A percentile compares a stretch with the other conserved stretches of the same genome.
phyloP scores from a whole-genome alignment of 139 green algal species.

The Raphidocelis subcapitata region DNA sequence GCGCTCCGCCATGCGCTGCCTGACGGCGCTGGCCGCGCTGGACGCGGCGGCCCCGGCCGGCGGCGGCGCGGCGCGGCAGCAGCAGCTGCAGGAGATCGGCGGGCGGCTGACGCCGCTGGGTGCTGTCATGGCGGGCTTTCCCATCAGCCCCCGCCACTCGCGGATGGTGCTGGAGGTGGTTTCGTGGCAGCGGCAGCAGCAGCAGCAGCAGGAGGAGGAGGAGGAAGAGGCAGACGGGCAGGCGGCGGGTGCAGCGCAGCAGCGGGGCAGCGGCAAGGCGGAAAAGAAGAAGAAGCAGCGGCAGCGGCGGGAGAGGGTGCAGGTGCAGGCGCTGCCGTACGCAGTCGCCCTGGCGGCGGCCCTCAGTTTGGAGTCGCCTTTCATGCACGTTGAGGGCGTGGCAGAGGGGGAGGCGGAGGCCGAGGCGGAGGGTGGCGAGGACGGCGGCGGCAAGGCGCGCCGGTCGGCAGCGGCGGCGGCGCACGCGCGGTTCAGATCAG shows the following conservation, averaged over 20 bases:
- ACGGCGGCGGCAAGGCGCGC: neutral
- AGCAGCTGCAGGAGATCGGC: neutral
- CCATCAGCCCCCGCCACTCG: constrained; percentile 85
- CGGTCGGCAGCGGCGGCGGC: constrained; percentile 35
- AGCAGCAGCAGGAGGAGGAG: constrained; percentile 14
- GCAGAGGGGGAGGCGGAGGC: constrained; percentile 1
- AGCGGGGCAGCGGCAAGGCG: neutral
- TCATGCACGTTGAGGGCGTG: constrained; percentile 68
- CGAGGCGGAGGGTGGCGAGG: constrained; percentile 26
- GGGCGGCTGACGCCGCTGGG: constrained; percentile 74
- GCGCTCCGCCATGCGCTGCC: constrained; percentile 53
- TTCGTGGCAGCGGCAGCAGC: constrained; percentile 27
- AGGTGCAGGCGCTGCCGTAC: constrained; percentile 54
- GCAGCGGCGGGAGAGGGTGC: constrained; percentile 3
- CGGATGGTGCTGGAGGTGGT: constrained; percentile 87
- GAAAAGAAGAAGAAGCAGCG: too few relatives aligned
- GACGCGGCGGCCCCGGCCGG: constrained; percentile 3
- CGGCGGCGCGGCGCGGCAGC: neutral
- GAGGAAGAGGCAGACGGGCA: constrained; percentile 6
- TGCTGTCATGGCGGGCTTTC: constrained; percentile 79
- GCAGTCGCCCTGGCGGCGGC: constrained; percentile 83
- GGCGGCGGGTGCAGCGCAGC: constrained; percentile 1
- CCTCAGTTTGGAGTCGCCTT: constrained; percentile 82
- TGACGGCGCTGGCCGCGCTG: constrained; percentile 70
- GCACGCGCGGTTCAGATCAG: constrained; percentile 63